Evolutionary conservation across 1,284 basidiomycete genomes (phyloP).

Genomic region (Melanopsichium pennsylvanicum): DNA sequence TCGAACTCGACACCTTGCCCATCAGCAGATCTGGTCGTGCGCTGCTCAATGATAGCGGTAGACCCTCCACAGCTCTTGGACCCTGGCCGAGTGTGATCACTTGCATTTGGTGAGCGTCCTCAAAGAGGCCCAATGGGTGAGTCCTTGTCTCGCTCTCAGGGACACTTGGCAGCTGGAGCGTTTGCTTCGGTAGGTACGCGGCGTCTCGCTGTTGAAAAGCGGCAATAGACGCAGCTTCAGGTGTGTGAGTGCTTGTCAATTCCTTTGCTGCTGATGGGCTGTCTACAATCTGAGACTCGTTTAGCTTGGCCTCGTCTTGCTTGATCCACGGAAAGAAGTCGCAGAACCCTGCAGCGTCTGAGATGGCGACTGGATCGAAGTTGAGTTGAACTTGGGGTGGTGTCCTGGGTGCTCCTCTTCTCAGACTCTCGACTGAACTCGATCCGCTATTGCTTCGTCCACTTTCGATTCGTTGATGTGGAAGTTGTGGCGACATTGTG

Average conservation of each 20-base stretch:
- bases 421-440: conserved; percentile 5
- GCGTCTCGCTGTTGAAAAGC: conserved; percentile 10
- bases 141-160: neutral
- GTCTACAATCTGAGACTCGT: neutral
- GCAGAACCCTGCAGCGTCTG: conserved; percentile 3
- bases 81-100: neutral
- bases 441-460: conserved; percentile 6
- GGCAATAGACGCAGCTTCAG: neutral
- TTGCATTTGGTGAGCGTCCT: neutral
- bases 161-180: neutral
- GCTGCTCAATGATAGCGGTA: neutral
- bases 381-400: conserved; percentile 14
- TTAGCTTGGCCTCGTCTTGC: neutral
- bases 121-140: neutral
- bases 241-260: neutral
- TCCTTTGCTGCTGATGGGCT: too few species aligned
- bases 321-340: conserved; percentile 31
- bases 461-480: conserved; percentile 1
- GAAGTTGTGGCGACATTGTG: neutral
- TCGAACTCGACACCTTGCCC: neutral
- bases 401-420: conserved; percentile 7
- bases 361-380: neutral
- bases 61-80: neutral
- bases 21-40: neutral
- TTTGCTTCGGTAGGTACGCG: neutral